Conservation (phyloP, 768 basidiomycete genomes). For the Amanita rubescens region DNA sequence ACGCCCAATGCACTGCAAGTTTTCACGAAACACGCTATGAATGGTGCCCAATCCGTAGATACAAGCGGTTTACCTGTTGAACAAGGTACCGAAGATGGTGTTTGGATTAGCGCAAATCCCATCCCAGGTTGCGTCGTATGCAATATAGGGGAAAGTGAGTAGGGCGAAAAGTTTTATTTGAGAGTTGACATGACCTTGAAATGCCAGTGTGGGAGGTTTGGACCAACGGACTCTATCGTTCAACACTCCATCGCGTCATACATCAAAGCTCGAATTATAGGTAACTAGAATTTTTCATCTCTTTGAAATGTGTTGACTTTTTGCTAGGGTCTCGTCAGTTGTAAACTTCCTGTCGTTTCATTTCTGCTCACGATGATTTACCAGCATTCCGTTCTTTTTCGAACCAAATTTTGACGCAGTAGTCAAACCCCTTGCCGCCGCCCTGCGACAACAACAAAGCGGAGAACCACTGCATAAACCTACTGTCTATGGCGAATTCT, state of each 20-base stretch:
- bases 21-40: conserved; percentile 41
- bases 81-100: conserved; percentile 48
- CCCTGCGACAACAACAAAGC: conserved; percentile 34
- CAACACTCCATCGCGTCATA: conserved; percentile 86
- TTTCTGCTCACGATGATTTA: conserved; percentile 3
- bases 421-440: conserved; percentile 59
- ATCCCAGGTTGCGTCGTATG: conserved; percentile 79
- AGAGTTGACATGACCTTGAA: neutral
- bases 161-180: conserved; percentile 2
- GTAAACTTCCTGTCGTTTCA: neutral
- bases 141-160: conserved; percentile 86
- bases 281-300: conserved; percentile 26
- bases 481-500: conserved; percentile 73
- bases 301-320: conserved; percentile 7
- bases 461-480: conserved; percentile 23
- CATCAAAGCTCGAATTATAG: conserved; percentile 69
- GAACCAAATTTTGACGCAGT: conserved; percentile 80
- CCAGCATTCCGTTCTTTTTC: conserved; percentile 87
- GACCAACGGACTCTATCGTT: conserved; percentile 78
- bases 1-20: conserved; percentile 81
- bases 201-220: conserved; percentile 84
- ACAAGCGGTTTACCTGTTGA: conserved; percentile 35
- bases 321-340: conserved; percentile 63
- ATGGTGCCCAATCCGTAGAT: conserved; percentile 10
- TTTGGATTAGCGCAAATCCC: conserved; percentile 84